Percentiles rank a stretch among this genome's conserved stretches.
phyloP scores from a whole-genome alignment of 2,329 filamentous ascomycete genomes.

The Botrytis deweyae region DNA sequence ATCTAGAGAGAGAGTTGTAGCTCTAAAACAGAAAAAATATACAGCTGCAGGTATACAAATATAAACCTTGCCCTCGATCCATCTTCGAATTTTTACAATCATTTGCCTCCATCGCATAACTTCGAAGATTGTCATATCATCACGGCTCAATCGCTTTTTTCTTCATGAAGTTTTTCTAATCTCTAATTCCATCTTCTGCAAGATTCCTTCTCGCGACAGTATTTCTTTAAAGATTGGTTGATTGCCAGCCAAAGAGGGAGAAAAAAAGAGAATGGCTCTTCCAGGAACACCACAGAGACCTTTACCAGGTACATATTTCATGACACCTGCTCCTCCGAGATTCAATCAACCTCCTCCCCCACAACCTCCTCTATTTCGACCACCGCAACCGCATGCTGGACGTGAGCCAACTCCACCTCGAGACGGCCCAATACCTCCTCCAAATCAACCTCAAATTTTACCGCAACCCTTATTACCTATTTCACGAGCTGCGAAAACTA shows the following conservation, averaged over 20 bases:
- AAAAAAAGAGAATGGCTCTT: conserved; percentile 29
- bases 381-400: conserved; percentile 18
- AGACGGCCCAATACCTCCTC: conserved; percentile 23
- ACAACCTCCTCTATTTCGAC: conserved; percentile 48
- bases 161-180: conserved; percentile 33
- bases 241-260: neutral
- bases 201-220: conserved; percentile 24
- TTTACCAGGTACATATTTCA: conserved; percentile 72
- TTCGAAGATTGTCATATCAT: conserved; percentile 18
- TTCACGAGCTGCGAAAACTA: conserved; percentile 75
- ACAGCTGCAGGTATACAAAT: conserved; percentile 13
- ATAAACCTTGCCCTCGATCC: conserved; percentile 14
- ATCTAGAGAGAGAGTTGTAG: conserved; percentile 21
- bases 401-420: conserved; percentile 30
- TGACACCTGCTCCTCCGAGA: conserved; percentile 65
- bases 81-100: conserved; percentile 14
- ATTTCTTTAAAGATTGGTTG: conserved; percentile 10
- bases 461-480: conserved; percentile 61
- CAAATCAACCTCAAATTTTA: conserved; percentile 3
- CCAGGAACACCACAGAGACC: conserved; percentile 64
- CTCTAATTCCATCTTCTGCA: conserved; percentile 21
- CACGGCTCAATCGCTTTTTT: conserved; percentile 20
- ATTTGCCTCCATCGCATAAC: conserved; percentile 13
- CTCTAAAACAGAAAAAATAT: conserved; percentile 16
- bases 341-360: conserved; percentile 48